These are phyloP conservation scores for Panellus pusillus DNA, from an alignment of 768 basidiomycete genomes.

Conservation along the genomic window DNA sequence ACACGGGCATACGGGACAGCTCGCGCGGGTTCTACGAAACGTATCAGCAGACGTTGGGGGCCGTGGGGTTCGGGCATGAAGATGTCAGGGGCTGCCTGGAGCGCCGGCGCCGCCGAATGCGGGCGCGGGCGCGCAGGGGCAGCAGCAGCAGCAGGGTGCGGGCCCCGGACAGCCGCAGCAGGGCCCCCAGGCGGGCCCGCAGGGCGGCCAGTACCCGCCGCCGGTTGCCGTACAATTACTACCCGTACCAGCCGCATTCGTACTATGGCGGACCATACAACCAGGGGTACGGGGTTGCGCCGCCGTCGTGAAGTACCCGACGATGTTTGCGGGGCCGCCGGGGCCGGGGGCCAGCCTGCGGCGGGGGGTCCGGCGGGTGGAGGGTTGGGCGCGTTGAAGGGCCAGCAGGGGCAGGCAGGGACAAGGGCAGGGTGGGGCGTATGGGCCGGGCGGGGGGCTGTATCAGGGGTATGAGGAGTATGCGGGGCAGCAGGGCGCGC, in stretches of 20 bases:
- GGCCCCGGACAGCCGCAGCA: conserved; percentile 47
- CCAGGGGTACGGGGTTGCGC: conserved; percentile 56
- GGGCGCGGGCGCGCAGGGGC: conserved; percentile 50
- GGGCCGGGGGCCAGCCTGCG: conserved; percentile 56
- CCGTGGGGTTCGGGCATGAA: conserved; percentile 67
- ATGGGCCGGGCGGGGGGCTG: no score
- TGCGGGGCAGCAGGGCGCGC: conserved; percentile 53
- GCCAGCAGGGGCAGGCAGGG: conserved; percentile 47
- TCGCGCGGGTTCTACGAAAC: conserved; percentile 78
- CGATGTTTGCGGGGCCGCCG: conserved; percentile 74
- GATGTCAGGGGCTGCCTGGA: conserved; percentile 67
- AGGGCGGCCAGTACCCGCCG: conserved; percentile 68
- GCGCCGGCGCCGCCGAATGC: conserved; percentile 52
- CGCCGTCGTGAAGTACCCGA: conserved; percentile 75
- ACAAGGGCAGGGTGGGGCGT: conserved; percentile 32
- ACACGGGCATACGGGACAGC: conserved; percentile 67
- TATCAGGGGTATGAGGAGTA: conserved; percentile 42
- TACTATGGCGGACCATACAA: conserved; percentile 74
- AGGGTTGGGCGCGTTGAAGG: conserved; percentile 25
- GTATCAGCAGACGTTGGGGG: conserved; percentile 67
- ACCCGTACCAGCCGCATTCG: conserved; percentile 74
- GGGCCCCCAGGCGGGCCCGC: conserved; percentile 61
- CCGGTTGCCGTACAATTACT: conserved; percentile 61
- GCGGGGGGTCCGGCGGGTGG: conserved; percentile 46
- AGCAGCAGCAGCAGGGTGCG: conserved; percentile 51